Conservation (phyloP, 2,329 filamentous ascomycete genomes). For the Helminthosporium solani region DNA sequence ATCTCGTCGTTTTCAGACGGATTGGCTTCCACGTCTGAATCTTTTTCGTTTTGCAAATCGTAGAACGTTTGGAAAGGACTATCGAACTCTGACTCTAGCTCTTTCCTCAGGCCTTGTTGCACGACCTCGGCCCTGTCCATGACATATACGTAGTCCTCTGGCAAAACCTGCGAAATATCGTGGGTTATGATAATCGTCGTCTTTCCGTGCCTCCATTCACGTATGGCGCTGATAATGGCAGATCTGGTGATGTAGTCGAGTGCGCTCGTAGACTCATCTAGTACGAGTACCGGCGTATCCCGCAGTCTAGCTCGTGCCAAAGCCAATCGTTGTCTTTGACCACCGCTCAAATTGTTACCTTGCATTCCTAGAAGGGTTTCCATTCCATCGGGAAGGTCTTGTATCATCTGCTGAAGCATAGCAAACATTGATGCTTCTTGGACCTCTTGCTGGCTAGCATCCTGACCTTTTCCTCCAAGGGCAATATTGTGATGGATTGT, state of each 20-base stretch:
- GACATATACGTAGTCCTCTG: conserved; percentile 76
- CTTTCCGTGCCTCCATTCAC: conserved; percentile 73
- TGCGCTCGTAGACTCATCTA: conserved; percentile 87
- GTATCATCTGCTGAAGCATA: conserved; percentile 67
- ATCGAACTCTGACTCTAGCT: conserved; percentile 51
- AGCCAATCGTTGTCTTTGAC: conserved; percentile 79
- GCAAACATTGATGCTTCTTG: conserved; percentile 64
- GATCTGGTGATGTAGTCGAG: conserved; percentile 71
- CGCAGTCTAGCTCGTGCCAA: conserved; percentile 76
- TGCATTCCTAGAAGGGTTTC: conserved; percentile 70
- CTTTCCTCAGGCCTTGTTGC: conserved; percentile 65
- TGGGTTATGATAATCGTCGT: conserved; percentile 95
- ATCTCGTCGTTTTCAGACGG: conserved; percentile 17
- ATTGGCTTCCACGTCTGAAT: conserved; percentile 1
- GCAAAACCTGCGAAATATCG: conserved; percentile 73
- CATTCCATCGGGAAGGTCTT: conserved; percentile 66
- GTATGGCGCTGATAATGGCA: conserved; percentile 71
- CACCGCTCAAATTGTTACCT: conserved; percentile 75
- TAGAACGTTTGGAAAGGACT: conserved; percentile 51
- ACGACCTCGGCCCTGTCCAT: conserved; percentile 69
- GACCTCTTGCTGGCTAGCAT: conserved; percentile 58
- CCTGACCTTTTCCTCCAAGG: conserved; percentile 61
- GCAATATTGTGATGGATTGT: conserved; percentile 76
- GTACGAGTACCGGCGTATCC: conserved; percentile 75
- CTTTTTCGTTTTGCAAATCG: conserved; percentile 9